A percentile compares a stretch with the other conserved stretches of the same genome.
phyloP scores from a whole-genome alignment of 1,284 basidiomycete genomes.

The Sphaerobolus stellatus region DNA sequence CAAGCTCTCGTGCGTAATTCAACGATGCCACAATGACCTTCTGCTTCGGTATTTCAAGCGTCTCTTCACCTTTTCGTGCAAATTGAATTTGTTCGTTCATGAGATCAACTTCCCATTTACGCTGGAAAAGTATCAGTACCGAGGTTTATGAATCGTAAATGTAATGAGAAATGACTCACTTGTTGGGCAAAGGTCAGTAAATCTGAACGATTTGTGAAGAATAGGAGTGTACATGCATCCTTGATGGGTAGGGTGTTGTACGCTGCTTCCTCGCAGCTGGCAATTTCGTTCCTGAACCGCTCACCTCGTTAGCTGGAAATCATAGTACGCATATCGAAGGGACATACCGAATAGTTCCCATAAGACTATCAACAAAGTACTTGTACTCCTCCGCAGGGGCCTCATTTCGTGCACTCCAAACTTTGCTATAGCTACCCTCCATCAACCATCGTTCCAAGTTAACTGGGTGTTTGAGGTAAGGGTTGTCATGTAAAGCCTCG shows the following conservation, averaged over 20 bases:
- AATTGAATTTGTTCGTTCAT: conserved; percentile 60
- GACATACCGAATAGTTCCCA: conserved; percentile 85
- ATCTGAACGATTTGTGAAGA: conserved; percentile 80
- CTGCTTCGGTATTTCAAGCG: conserved; percentile 78
- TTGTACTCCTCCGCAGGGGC: conserved; percentile 86
- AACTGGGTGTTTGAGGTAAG: conserved; percentile 82
- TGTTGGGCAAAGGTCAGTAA: conserved; percentile 75
- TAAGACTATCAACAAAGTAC: conserved; percentile 86
- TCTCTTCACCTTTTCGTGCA: conserved; percentile 70
- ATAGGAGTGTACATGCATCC: conserved; percentile 85
- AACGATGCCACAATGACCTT: conserved; percentile 75
- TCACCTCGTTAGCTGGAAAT: no score
- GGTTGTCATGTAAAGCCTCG: conserved; percentile 70
- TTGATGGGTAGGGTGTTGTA: conserved; percentile 85
- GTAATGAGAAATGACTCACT: conserved; percentile 39
- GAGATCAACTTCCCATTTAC: conserved; percentile 72
- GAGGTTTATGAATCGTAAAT: conserved; percentile 21
- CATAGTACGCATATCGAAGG: neutral
- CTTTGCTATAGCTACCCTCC: conserved; percentile 98
- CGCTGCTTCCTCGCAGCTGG: conserved; percentile 88
- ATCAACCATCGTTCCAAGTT: conserved; percentile 96
- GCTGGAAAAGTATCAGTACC: conserved; percentile 39
- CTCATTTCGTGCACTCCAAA: conserved; percentile 92
- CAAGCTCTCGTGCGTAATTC: conserved; percentile 79
- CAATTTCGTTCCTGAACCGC: conserved; percentile 82